These are phyloP conservation scores for Naganishia vishniacii DNA, from an alignment of 768 basidiomycete genomes.

Conservation along the genomic window DNA sequence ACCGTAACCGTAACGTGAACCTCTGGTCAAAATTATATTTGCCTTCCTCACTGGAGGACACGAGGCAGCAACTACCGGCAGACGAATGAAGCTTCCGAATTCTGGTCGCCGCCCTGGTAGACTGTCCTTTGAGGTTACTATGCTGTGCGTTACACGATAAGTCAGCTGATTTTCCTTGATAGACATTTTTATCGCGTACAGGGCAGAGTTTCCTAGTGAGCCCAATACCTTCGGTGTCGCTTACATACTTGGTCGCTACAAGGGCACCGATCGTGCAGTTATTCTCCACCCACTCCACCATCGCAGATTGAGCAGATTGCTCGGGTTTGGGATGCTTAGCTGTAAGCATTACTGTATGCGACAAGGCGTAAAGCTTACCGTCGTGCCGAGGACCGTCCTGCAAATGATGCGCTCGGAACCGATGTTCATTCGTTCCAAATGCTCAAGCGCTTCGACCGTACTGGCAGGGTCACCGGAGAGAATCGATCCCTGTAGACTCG, in stretches of 20 bases:
- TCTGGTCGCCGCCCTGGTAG: conserved; percentile 4
- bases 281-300: conserved; percentile 13
- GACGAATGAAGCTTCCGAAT: not conserved
- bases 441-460: conserved; percentile 2
- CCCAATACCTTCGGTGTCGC: conserved; percentile 2
- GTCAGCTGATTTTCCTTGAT: too few species aligned
- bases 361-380: not conserved
- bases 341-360: not conserved
- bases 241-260: conserved; percentile 3
- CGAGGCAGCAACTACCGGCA: too few species aligned
- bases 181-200: too few species aligned
- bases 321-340: too few species aligned
- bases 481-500: too few species aligned
- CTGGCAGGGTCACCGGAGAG: not conserved
- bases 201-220: conserved; percentile 14
- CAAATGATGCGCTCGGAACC: conserved; percentile 4
- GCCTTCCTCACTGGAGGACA: too few species aligned
- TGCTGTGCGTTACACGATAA: too few species aligned
- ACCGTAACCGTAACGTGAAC: too few species aligned
- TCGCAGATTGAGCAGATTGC: conserved; percentile 8
- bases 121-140: not conserved
- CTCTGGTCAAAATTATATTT: too few species aligned
- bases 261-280: not conserved
- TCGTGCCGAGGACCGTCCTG: conserved; percentile 4
- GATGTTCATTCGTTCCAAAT: conserved; percentile 9